Base-by-base conservation (phyloP, 805 yeast genomes). In the Helenozyma rhizophorensis region DNA sequence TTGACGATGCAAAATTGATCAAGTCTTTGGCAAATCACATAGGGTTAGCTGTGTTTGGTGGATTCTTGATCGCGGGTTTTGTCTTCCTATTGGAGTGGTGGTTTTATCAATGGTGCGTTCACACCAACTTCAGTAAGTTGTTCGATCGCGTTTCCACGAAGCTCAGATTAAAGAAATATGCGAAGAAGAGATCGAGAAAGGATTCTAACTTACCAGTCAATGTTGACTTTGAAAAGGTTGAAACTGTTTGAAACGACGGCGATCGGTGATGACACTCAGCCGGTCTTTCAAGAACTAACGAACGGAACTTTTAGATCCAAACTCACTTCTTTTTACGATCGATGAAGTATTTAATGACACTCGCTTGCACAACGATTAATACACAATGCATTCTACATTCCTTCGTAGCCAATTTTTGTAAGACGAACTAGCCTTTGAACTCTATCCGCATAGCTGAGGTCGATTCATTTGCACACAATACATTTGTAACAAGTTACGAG, bases 1-100 rank as follows among this genome's bases (percentile, higher is more conserved):
- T 76, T 50, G 86, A 80, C 44, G 97, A 89, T 57, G 96, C 96
- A 9, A 70, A 77, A 33, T 75, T 85, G 53, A 76, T 88, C 58
- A 78, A 83, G 51, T 62, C 74, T 7, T 61, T 88, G 59, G 87
- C 85, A 12, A 70, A 75, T 43, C 96, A 89, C 57, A 76, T 89
- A 43, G 69, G 77, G 11, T 59, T 81, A 24, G 81, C 88, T 17
- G 84, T 86, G 2, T 51, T 83, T 25, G 74, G 74, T 10, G 95
- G 96, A 1, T 78, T 83, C 44, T 39, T 74, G 12, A 50, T 81
- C 30, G 88, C 80, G 3, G 58, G 56, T 8, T 32, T 51, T 2
- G 37, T 67, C 3, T 60, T 67, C 28, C 53, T 48, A 34, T 36
- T 62, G 35, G 72, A 67, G 44, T 67, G 62, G 52, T 54, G 62